Evolutionary conservation across 768 basidiomycete genomes (phyloP), one percentile per base, ranked within the genome.

Genomic region (Kwoniella newhampshirensis): DNA sequence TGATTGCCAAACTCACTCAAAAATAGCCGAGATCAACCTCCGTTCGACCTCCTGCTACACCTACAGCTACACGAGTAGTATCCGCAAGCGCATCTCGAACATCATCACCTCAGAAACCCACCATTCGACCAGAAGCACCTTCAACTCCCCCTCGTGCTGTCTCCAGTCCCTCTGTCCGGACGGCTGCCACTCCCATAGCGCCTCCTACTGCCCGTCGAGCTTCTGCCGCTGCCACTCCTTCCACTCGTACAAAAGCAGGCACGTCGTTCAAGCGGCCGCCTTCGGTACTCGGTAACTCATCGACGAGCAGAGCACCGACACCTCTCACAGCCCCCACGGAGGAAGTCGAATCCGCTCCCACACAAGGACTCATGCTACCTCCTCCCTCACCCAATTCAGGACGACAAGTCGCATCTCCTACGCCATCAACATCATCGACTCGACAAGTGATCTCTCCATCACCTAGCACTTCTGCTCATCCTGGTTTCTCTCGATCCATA

Each of bases 101-200:
- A 37, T 39, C 43, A 9, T 63, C 53, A 7, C 63, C 55, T 51
- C 62, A 26, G 42, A 59, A 58, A 39, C 58, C 39, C 6, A 15
- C 3, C 15, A 26, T 21, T 11, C 47, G 55, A 26, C 26, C 56
- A 7, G n/a, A 25, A 4, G 42, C 43, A 42, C 65, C 68, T 0
- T 47, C 58, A 2, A 66, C 67, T n/a, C 63, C 67, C 11, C 53
- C 62, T 8, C 42, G 64, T 9, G 52, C 51, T 6, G 48, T 62
- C 20, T 18, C 79, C 77, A 23, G 86, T 86, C 49, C 56, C 7
- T 36, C 49, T 37, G 68, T 76, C 81, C 15, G 68, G 54, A 70
- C 15, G 39, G 27, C 56, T 1, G 17, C 23, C 6, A 28, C 26
- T 48, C 27, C 47, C 11, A 15, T 18, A 6, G 30, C 30, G 59